phyloP scores from a whole-genome alignment of 164 flowering plant genomes.

The Euptelea pleiosperma region DNA sequence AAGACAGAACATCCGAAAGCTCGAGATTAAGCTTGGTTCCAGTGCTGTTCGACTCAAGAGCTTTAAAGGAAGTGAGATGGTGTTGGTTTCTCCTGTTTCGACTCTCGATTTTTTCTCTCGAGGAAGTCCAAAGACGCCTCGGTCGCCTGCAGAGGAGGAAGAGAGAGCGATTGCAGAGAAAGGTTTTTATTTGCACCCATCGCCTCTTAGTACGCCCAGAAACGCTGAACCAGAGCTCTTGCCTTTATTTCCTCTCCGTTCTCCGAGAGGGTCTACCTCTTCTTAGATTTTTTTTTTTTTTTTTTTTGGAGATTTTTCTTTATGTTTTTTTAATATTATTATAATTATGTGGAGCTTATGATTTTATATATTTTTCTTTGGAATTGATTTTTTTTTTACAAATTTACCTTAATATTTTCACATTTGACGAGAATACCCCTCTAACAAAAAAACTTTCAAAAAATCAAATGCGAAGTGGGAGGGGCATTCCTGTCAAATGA shows the following conservation, averaged over 20 bases:
- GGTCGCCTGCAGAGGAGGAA: constrained; percentile 30
- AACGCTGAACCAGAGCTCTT: constrained; percentile 46
- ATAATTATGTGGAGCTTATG: no score
- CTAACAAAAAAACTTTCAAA: no score
- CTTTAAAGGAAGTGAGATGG: constrained; percentile 1
- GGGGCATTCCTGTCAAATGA: no score
- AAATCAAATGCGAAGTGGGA: no score
- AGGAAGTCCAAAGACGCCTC: constrained; percentile 41
- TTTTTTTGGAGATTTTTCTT: no score
- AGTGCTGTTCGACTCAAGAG: constrained; percentile 11
- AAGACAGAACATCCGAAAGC: constrained; percentile 39
- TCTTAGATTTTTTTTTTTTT: not conserved
- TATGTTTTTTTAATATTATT: no score
- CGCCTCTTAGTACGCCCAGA: constrained; percentile 42
- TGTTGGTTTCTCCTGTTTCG: constrained; percentile 54
- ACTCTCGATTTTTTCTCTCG: constrained; percentile 37
- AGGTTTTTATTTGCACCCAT: constrained; percentile 54
- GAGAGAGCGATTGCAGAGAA: constrained; percentile 51
- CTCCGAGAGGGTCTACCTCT: constrained; percentile 20
- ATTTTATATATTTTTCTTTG: no score
- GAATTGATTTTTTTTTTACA: no score
- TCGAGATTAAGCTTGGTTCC: constrained; percentile 39
- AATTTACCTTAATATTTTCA: no score
- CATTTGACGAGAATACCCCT: no score
- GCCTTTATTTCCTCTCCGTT: constrained; percentile 51